A percentile compares a stretch with the other conserved stretches of the same genome.
Conservation (phyloP, 768 basidiomycete genomes). For the Pisolithus sp. region DNA sequence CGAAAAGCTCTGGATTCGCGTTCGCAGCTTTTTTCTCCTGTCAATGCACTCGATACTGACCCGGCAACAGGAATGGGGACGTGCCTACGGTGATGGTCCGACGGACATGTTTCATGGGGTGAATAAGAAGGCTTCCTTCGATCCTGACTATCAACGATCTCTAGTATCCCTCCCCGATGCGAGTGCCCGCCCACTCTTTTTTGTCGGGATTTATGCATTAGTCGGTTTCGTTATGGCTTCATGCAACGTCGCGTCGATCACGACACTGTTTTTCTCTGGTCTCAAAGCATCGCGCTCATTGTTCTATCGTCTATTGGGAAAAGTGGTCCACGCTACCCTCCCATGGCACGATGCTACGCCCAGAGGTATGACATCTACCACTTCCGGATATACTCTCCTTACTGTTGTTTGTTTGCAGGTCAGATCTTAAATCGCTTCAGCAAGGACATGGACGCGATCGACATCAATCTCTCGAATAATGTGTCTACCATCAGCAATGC, state of each 20-base stretch:
- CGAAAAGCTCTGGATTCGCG: conserved; percentile 28
- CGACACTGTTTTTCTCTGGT: conserved; percentile 54
- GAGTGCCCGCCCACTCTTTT: conserved; percentile 60
- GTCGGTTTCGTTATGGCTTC: conserved; percentile 49
- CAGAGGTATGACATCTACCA: conserved; percentile 39
- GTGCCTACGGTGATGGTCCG: conserved; percentile 12
- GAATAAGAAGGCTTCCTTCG: no score
- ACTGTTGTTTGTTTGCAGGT: conserved; percentile 32
- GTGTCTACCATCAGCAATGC: conserved; percentile 75
- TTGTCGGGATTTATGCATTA: conserved; percentile 58
- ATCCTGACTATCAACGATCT: conserved; percentile 9
- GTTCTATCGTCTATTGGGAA: conserved; percentile 51
- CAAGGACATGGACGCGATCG: conserved; percentile 85
- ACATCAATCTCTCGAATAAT: conserved; percentile 60
- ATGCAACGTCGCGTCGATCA: conserved; percentile 38
- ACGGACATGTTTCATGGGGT: background rate
- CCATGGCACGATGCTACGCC: conserved; percentile 82
- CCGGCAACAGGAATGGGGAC: conserved; percentile 21
- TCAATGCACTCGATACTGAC: background rate
- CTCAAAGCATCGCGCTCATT: conserved; percentile 30
- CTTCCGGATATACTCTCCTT: background rate
- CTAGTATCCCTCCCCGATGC: conserved; percentile 39
- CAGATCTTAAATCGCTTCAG: conserved; percentile 85
- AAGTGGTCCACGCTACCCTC: conserved; percentile 78
- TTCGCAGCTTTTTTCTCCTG: conserved; percentile 2